Evolutionary conservation across 2,329 filamentous ascomycete species (phyloP), one percentile per base, ranked within the genome.

Genomic region (Tympanopsis confertula): DNA sequence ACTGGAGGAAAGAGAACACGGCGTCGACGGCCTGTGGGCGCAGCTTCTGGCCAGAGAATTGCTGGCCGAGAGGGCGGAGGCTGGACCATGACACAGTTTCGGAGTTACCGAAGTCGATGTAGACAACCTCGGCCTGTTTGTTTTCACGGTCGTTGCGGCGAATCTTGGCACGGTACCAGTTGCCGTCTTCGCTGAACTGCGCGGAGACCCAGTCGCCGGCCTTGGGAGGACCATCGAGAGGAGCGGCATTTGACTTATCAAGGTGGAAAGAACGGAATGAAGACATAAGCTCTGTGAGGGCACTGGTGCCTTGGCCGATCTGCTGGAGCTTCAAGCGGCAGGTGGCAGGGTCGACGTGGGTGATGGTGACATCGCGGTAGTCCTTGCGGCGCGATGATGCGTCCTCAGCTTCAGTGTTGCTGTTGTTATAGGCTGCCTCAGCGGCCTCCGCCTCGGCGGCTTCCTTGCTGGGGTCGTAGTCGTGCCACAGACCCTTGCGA

Each of bases 51-150:
- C 74, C 65, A 30, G 76, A 75, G 67, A 96, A 98, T 50, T 88
- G 81, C 53, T 86, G 78, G 37, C 79, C 74, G 36, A 98, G 73
- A n/a, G 86, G 70, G 19, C 91, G 83, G 32, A 98, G 76, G 47
- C 75, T 72, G 18, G 78, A 73, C 87, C 89, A 98, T 0, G 88
- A 75, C 40, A 94, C 69, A 53, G 79, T 82, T 62, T 98, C 91
- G 39, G 76, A 82, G 70, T 98, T 98, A 50, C 91, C 91, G 59
- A 93, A 98, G 65, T 98, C 91, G 44, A 98, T 77, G 62, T 94
- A 98, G 35, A 93, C 65, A 19, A 98, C 82, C 59, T 98, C 91
- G 18, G 87, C 82, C 49, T 84, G 78, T 71, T 91, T 86, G 51
- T 80, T 81, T 5, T 88, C 74, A 44, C 91, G 86, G 63, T 98